Evolutionary conservation across 1,284 basidiomycete species (phyloP).

Genomic region (Cryptococcus hybrid): DNA sequence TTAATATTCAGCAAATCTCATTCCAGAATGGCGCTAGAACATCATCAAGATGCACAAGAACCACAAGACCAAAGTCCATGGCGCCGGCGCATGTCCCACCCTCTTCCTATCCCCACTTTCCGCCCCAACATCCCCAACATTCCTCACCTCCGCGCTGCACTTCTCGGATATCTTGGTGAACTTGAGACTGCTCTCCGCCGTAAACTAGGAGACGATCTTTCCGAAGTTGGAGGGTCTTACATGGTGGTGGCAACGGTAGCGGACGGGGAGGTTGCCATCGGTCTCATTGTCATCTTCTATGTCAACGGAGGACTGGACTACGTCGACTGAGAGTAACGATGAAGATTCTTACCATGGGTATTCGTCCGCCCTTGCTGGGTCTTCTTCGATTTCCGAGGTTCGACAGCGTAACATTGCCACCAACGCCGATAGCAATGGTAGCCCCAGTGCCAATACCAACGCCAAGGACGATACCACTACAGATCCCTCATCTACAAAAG

Average conservation of each 20-base stretch:
- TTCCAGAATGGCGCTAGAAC: no score
- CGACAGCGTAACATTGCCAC: background rate
- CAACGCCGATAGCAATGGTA: background rate
- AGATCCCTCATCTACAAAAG: background rate
- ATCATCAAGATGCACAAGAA: no score
- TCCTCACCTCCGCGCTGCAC: constrained; percentile 38
- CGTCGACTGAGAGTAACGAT: constrained; percentile 3
- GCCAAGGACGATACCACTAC: background rate
- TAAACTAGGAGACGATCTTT: constrained; percentile 21
- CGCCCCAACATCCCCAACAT: constrained; percentile 22
- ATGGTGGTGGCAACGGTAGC: no score
- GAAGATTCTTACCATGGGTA: background rate
- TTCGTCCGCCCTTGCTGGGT: background rate
- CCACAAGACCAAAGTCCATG: background rate
- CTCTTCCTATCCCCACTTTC: constrained; percentile 13
- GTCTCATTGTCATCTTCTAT: background rate
- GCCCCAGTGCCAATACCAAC: background rate
- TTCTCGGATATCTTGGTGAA: constrained; percentile 47
- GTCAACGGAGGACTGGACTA: constrained; percentile 5
- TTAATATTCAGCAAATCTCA: no score
- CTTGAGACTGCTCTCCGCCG: constrained; percentile 41
- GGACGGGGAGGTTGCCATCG: no score
- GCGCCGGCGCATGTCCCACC: constrained; percentile 12
- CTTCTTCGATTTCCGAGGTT: background rate
- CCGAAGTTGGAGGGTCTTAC: no score